Evolutionary conservation across 106 monocot genomes (phyloP).

Genomic region (Acanthochlamys bracteata): DNA sequence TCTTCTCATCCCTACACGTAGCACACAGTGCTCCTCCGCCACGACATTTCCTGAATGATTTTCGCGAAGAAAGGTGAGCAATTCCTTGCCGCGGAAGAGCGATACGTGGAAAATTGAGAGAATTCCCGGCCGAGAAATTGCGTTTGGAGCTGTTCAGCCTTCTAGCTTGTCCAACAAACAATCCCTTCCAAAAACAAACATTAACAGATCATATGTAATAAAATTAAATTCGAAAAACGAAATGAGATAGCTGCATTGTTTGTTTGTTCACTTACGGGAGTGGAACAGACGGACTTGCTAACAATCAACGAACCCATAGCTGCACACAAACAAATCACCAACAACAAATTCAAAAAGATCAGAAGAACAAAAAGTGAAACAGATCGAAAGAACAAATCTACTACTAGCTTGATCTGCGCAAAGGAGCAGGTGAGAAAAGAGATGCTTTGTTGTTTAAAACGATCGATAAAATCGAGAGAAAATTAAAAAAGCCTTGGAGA

Average conservation of each 20-base stretch:
- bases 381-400: too few species aligned
- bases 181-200: conserved; percentile 23
- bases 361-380: too few species aligned
- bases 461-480: too few species aligned
- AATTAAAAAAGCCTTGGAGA: too few species aligned
- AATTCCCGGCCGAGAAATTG: conserved; percentile 43
- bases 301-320: conserved; percentile 24
- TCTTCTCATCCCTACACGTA: conserved; percentile 66
- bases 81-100: conserved; percentile 20
- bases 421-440: too few species aligned
- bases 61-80: conserved; percentile 13
- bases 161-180: conserved; percentile 30
- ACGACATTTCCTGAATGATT: conserved; percentile 24
- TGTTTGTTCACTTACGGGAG: conserved; percentile 4
- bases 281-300: conserved; percentile 14
- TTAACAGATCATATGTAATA: too few species aligned
- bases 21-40: conserved; percentile 52
- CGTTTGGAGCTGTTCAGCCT: conserved; percentile 62
- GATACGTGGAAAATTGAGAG: conserved; percentile 45
- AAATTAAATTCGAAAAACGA: too few species aligned
- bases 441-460: too few species aligned
- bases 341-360: too few species aligned
- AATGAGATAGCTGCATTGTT: too few species aligned
- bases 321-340: too few species aligned
- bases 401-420: too few species aligned